Base-by-base conservation (phyloP, 2,329 filamentous ascomycete species). In the Phyllosticta citribraziliensis region DNA sequence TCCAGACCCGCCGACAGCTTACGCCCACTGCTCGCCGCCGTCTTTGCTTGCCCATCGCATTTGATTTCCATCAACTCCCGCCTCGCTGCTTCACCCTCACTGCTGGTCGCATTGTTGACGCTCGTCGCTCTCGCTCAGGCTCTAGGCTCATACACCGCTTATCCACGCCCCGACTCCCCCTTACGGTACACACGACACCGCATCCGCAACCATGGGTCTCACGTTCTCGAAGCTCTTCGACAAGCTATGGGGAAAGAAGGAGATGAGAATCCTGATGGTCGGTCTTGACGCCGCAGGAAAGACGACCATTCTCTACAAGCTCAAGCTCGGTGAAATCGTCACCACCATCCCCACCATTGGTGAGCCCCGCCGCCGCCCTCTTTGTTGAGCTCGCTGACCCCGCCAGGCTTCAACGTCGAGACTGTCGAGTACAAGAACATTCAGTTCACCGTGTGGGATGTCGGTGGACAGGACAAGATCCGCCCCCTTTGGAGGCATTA, bases 381-480 rank as follows among this genome's bases (percentile, higher is more conserved):
- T 25, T 9, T 9, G 8, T 12, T 5, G n/a, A 40, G 19, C 14
- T 19, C 33, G 5, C 33, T 50, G n/a, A 14, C 54, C 52, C 5
- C 22, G 14, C 19, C 27, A 62, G 79, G 93, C 69, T 97, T 97
- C 84, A 97, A 97, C 83, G 94, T 97, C 76, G 93, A 97, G 82
- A 96, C 91, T 4, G 92, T 97, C 70, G 95, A 92, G 68, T 97
- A 96, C 82, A 97, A 97, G 84, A 97, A 97, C 76, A 92, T 97
- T 78, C 95, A 97, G 79, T 97, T 97, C 82, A 97, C 95, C 71
- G 93, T 97, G 65, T 97, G 93, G 93, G 93, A 97, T 80, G 93
- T 97, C 63, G 93, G 93, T 77, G 93, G 93, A 66, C 93, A 97
- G 82, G 93, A 97, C 84, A 97, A 97, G 87, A 97, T 97, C 72